A percentile compares a stretch with the other conserved stretches of the same genome.
Conservation (phyloP, 805 yeast species). For the Schizosaccharomyces lindneri region DNA sequence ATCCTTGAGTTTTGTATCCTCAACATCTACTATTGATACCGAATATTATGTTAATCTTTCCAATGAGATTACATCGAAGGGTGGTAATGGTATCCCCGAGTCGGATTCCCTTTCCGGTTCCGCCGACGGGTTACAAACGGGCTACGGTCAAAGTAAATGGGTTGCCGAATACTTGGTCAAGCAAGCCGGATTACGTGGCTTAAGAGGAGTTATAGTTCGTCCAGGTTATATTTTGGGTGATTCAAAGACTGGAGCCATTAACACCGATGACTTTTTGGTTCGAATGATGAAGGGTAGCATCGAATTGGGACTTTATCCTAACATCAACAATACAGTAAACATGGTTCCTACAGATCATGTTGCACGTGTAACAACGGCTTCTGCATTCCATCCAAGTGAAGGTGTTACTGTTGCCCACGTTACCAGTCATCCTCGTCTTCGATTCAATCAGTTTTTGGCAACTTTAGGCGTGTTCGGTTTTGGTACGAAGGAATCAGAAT, state of each 20-base stretch:
- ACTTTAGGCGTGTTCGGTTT: conserved; percentile 51
- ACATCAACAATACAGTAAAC: conserved; percentile 66
- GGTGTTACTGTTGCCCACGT: conserved; percentile 50
- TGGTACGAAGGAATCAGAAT: conserved; percentile 32
- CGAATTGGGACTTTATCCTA: conserved; percentile 68
- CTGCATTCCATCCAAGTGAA: conserved; percentile 53
- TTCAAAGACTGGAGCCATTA: conserved; percentile 60
- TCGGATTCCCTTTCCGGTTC: conserved; percentile 68
- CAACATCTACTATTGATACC: conserved; percentile 80
- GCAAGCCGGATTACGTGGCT: conserved; percentile 66
- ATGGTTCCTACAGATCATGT: conserved; percentile 98
- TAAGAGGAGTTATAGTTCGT: conserved; percentile 69
- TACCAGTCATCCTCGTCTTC: conserved; percentile 87
- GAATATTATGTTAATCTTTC: conserved; percentile 57
- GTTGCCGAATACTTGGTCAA: conserved; percentile 77
- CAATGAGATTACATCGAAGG: conserved; percentile 38
- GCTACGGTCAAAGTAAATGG: conserved; percentile 97
- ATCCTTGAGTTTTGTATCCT: conserved; percentile 71
- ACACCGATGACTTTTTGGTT: conserved; percentile 86
- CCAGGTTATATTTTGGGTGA: conserved; percentile 94
- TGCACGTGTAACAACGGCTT: conserved; percentile 67
- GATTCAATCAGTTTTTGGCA: conserved; percentile 50
- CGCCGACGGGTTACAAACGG: conserved; percentile 56
- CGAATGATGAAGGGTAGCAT: conserved; percentile 88
- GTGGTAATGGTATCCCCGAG: conserved; percentile 53